Evolutionary conservation across 176 grass and related monocot species (phyloP), one percentile per base, ranked within the genome.

Genomic region (Neostapfia colusana): DNA sequence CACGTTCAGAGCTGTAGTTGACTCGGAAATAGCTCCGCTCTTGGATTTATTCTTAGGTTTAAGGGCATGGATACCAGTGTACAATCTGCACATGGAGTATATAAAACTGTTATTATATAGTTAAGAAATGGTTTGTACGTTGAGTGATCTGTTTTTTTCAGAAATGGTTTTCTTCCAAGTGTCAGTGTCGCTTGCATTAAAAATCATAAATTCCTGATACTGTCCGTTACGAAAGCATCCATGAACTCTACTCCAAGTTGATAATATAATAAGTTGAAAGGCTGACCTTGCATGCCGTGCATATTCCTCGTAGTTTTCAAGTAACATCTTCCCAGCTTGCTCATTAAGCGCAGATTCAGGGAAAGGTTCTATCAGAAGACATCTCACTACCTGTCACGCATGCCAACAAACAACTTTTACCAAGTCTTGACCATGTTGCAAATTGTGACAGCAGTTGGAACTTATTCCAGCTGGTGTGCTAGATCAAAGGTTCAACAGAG

Each of bases 271-370:
- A 82, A 51, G 34, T 74, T 28, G 31, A 59, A 78, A 3, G 49
- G 14, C 83, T 78, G 8, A 95, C 91, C 95, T 95, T 72, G 95
- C 95, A 86, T 92, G 91, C 21, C 89, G 72, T 65, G 95, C 87
- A 65, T 92, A 98, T 76, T 98, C 87, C 48, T 86, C 70, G 5
- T 98, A 98, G 76, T 98, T 98, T 69, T 94, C 89, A 26, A 98
- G 89, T 34, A 98, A 28, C 85, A 98, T 74, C 76, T 98, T 98
- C 79, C 91, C 95, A 54, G 95, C 91, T 78, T 98, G 95, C 65
- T 98, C 95, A 69, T 95, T 95, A 27, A 98, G 89, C 37, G 91
- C 91, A 73, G 95, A 98, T 90, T 98, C 91, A 0, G 95, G 91
- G 57, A 98, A 98, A 69, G 95, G 87, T 82, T 92, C 95, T 1